Conservation (phyloP, 1,284 basidiomycete species). For the Pseudozyma thailandica region DNA sequence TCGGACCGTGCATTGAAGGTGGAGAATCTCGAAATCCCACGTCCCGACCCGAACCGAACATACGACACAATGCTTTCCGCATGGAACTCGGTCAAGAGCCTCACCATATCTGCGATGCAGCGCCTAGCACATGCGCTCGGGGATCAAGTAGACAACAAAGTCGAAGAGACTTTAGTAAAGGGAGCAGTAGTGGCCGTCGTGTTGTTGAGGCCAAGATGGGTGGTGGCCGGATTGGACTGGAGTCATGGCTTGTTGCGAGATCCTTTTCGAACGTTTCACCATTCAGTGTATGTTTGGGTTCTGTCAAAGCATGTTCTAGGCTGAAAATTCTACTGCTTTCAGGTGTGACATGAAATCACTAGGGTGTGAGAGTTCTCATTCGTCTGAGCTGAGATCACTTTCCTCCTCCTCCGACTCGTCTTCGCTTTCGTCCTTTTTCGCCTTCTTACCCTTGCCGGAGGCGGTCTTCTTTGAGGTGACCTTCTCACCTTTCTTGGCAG, state of each 20-base stretch:
- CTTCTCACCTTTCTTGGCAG: constrained; percentile 10
- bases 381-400: constrained; percentile 19
- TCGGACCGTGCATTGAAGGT: background rate
- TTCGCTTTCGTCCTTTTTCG: constrained; percentile 17
- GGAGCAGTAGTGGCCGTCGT: constrained; percentile 6
- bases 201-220: constrained; percentile 10
- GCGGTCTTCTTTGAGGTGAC: constrained; percentile 6
- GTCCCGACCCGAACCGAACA: constrained; percentile 6
- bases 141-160: constrained; percentile 6
- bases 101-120: constrained; percentile 2
- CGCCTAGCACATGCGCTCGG: no score
- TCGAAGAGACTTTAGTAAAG: constrained; percentile 6
- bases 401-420: constrained; percentile 7
- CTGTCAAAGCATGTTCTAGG: constrained; percentile 3
- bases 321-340: background rate
- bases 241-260: constrained; percentile 3
- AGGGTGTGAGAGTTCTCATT: background rate
- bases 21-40: constrained; percentile 11
- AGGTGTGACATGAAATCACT: background rate
- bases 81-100: constrained; percentile 6
- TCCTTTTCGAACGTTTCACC: constrained; percentile 17
- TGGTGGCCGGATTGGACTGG: constrained; percentile 3
- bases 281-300: constrained; percentile 7
- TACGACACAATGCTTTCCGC: constrained; percentile 8
- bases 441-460: background rate